Base-by-base conservation (phyloP, 139 green algal genomes). In the Chlamydomonas sphaeroides region DNA sequence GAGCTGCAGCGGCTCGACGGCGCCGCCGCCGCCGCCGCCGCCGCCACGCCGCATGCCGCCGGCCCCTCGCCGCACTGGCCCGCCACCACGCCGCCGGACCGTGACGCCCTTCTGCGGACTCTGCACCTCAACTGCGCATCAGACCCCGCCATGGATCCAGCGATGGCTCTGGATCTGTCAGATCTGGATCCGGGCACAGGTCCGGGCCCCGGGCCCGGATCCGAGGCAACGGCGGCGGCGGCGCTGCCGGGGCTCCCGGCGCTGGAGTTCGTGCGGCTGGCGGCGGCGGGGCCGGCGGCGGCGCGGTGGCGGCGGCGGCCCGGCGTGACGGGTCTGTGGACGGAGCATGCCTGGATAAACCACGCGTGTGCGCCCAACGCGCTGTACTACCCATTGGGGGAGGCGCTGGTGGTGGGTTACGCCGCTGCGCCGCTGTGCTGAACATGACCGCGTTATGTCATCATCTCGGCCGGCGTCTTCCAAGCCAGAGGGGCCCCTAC, bases 301-400 rank as follows among this genome's bases (percentile, higher is more conserved):
- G 48, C 2, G 39, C 33, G 66, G 39, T 35, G 66, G 66, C 39
- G 66, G 39, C 20, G 39, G 39, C 68, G 45, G 68, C 68, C 28
- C 18, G 32, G 36, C 14, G 28, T 11, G 63, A 68, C 38, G 17
- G 72, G 72, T 4, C 57, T 79, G 57, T 79, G 72, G 72, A 36
- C 39, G 36, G 72, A 79, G 56, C 72, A 79, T 56, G 72, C 72
- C 30, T 68, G 57, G 56, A 79, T 79, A 38, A 79, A 79, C 72
- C 72, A 79, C 72, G 51, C 45, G 35, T 79, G 72, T 11, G 72
- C 72, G 2, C 72, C 72, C 11, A 57, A 56, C 25, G 56, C 51
- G 5, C 11, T 26, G 26, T 36, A 57, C 56, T 79, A 79, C 56
- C 38, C 59, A 25, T 25, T 79, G 56, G 72, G 72, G 56, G 56